Conservation (phyloP, 2,329 filamentous ascomycete species). For the Colletotrichum tamarilloi region DNA sequence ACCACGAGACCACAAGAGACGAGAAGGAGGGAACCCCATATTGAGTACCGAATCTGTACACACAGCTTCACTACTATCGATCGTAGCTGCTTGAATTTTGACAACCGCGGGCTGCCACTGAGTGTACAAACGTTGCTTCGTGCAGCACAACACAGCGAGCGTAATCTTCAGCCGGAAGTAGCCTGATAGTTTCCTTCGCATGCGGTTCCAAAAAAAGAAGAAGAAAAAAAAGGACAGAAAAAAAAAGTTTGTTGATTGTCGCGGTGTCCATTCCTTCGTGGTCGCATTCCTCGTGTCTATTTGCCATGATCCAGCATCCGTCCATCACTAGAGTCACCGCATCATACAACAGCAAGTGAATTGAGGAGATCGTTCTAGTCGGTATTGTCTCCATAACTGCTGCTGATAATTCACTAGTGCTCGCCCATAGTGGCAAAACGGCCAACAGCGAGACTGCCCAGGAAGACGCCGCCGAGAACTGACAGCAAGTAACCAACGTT, state of each 20-base stretch:
- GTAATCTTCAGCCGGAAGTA: neutral
- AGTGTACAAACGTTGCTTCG: neutral
- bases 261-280: neutral
- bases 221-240: conserved; percentile 1
- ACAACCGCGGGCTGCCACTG: neutral
- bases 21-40: neutral
- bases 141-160: neutral
- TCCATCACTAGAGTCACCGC: too few species aligned
- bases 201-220: neutral
- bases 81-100: neutral
- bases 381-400: neutral
- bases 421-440: conserved; percentile 68
- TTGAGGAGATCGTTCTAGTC: neutral
- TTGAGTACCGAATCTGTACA: conserved; percentile 2
- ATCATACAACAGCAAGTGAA: neutral
- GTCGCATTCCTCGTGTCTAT: conserved; percentile 2
- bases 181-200: neutral
- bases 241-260: neutral
- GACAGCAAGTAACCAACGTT: conserved; percentile 89
- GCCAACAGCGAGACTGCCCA: conserved; percentile 86
- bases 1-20: neutral
- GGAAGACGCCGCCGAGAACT: conserved; percentile 81
- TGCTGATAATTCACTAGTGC: conserved; percentile 49
- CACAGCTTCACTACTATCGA: conserved; percentile 5
- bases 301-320: neutral